Conservation (phyloP, 1,284 basidiomycete species). For the Cutaneotrichosporon sp. region DNA sequence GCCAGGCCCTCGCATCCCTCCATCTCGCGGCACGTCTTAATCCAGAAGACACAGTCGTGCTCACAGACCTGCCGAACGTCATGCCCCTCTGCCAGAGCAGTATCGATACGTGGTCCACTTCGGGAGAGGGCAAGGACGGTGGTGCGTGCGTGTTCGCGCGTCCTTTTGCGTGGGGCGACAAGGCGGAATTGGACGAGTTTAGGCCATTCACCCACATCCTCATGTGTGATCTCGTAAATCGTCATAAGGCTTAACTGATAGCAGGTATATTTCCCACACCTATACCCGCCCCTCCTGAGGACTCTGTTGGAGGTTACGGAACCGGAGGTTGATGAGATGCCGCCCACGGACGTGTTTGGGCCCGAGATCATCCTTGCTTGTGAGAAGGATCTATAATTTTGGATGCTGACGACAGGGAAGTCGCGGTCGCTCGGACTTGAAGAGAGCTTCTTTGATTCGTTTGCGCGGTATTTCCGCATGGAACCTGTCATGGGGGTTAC, state of each 20-base stretch:
- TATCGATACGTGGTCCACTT: conserved; percentile 26
- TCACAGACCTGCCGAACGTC: conserved; percentile 49
- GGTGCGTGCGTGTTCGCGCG: conserved; percentile 26
- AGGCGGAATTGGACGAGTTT: conserved; percentile 19
- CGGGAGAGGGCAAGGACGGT: background rate
- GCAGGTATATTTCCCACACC: conserved; percentile 51
- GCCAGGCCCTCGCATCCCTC: conserved; percentile 46
- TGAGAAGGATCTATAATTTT: conserved; percentile 23
- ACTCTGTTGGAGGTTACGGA: conserved; percentile 47
- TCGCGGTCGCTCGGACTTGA: conserved; percentile 47
- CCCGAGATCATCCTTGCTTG: conserved; percentile 50
- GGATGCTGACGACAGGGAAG: conserved; percentile 34
- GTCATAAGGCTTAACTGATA: conserved; percentile 2
- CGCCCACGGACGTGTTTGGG: conserved; percentile 29
- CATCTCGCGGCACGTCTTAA: conserved; percentile 39
- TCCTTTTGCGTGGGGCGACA: conserved; percentile 46
- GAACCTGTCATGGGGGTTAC: conserved; percentile 38
- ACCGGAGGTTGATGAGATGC: conserved; percentile 30
- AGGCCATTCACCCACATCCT: conserved; percentile 46
- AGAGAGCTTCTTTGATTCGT: conserved; percentile 49
- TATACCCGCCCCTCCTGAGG: conserved; percentile 44
- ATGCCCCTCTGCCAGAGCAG: conserved; percentile 42
- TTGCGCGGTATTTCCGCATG: conserved; percentile 42
- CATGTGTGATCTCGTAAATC: conserved; percentile 49
- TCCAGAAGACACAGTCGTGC: conserved; percentile 31